phyloP scores from a whole-genome alignment of 306 rosid genomes.

The Sesbania bispinosa region DNA sequence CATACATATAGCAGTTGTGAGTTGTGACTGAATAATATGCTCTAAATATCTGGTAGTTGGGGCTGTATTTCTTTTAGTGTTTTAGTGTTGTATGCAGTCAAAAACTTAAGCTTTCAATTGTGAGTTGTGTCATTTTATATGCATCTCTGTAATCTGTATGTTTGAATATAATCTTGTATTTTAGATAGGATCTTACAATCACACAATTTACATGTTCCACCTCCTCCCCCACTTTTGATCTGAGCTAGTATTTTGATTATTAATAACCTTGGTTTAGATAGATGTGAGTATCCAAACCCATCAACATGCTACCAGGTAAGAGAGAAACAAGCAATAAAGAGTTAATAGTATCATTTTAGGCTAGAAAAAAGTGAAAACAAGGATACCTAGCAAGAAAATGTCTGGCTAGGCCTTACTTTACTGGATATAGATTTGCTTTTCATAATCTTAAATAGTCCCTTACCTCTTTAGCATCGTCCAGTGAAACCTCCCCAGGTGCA shows the following conservation, averaged over 20 bases:
- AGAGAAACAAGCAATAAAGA: neutral
- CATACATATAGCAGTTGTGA: neutral
- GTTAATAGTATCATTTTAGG: neutral
- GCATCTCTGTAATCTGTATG: neutral
- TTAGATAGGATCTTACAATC: neutral
- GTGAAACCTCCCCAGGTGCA: constrained; percentile 41
- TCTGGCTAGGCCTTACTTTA: neutral
- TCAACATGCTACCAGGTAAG: neutral
- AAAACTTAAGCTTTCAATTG: neutral
- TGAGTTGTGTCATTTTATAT: neutral
- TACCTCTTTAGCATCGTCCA: constrained; percentile 60
- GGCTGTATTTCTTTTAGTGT: too few relatives aligned
- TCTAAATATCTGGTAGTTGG: neutral
- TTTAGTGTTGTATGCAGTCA: neutral
- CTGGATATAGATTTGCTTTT: neutral
- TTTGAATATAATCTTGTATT: too few relatives aligned
- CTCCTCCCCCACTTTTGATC: neutral
- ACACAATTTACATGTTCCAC: neutral
- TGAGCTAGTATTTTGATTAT: neutral
- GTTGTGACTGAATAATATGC: neutral
- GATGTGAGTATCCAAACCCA: neutral
- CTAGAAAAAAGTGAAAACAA: neutral
- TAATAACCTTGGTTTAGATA: neutral
- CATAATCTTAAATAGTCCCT: constrained; percentile 9
- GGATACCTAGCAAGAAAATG: neutral